Base-by-base conservation (phyloP, 495 filamentous ascomycete species). In the Jackrogersella minutella region DNA sequence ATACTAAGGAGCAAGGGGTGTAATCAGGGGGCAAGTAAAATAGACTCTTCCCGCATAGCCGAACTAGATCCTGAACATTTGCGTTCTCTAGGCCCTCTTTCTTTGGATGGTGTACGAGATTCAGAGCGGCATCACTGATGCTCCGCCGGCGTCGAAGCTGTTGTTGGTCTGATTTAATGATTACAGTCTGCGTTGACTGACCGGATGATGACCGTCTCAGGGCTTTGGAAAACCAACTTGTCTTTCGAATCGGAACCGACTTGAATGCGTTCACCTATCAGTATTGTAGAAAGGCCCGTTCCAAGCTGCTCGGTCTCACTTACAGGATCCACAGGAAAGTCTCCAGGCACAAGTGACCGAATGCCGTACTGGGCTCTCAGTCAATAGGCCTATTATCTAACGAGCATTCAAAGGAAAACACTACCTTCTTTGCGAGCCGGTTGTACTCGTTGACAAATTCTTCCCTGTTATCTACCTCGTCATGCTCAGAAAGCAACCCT, bases 31-130 rank as follows among this genome's bases (percentile, higher is more conserved):
- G 89, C n/a, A 93, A 79, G 30, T 83, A 84, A 33, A 95, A 76
- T 36, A 85, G 78, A 70, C 87, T 88, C 72, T 88, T 85, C 16
- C 91, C 91, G 44, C 91, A 91, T 37, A 95, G 77, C n/a, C 88
- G 84, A 54, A 90, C 84, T 22, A 93, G 77, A 53, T 80, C 84
- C 62, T 88, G 84, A 24, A 94, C 64, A 34, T 84, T 81, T 67
- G 84, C 85, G 43, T 85, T 86, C 69, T 84, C 86, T 52, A 92
- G 71, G 11, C 77, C 83, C 58, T 86, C 85, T 70, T 81, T 84
- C 55, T 79, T 85, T 17, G 69, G 58, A 19, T 67, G 65, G 40
- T 76, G 76, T 46, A 79, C 80, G 62, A 79, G 74, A 44, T 84
- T 84, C 70, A 85, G 63, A 31, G 77, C 80, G 11, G 81, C 51